phyloP scores from a whole-genome alignment of 495 filamentous ascomycete species.

The Aspergillus steynii region DNA sequence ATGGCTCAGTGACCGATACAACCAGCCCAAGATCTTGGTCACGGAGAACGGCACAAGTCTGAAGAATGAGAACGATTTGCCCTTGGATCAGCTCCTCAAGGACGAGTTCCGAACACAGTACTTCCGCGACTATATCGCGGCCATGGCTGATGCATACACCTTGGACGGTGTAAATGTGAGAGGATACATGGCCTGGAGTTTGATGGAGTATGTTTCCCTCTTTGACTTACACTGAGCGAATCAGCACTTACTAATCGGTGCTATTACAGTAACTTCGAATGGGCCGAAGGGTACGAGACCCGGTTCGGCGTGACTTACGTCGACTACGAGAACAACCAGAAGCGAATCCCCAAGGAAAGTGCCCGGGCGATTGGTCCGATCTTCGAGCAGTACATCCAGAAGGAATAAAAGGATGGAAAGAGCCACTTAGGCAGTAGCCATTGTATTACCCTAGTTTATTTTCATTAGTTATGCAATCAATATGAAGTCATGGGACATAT shows the following conservation, averaged over 20 bases:
- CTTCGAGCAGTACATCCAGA: constrained; percentile 52
- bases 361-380: constrained; percentile 64
- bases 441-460: not conserved
- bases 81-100: constrained; percentile 64
- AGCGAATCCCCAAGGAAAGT: constrained; percentile 77
- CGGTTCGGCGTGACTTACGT: constrained; percentile 78
- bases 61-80: constrained; percentile 75
- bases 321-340: constrained; percentile 72
- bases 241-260: not conserved
- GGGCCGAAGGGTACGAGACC: constrained; percentile 82
- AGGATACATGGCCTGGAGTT: constrained; percentile 77
- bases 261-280: constrained; percentile 51
- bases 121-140: constrained; percentile 70
- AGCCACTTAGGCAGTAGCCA: not conserved
- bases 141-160: constrained; percentile 65
- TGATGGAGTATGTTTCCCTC: constrained; percentile 59
- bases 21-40: constrained; percentile 72
- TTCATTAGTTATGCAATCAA: not conserved
- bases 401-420: constrained; percentile 13
- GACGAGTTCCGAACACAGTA: constrained; percentile 77
- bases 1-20: constrained; percentile 78
- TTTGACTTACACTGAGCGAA: not conserved
- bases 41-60: constrained; percentile 81
- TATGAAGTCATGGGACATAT: not conserved
- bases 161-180: constrained; percentile 70